Evolutionary conservation across 306 rosid species (phyloP), one percentile per base, ranked within the genome.

Genomic region (Rosa rugosa): DNA sequence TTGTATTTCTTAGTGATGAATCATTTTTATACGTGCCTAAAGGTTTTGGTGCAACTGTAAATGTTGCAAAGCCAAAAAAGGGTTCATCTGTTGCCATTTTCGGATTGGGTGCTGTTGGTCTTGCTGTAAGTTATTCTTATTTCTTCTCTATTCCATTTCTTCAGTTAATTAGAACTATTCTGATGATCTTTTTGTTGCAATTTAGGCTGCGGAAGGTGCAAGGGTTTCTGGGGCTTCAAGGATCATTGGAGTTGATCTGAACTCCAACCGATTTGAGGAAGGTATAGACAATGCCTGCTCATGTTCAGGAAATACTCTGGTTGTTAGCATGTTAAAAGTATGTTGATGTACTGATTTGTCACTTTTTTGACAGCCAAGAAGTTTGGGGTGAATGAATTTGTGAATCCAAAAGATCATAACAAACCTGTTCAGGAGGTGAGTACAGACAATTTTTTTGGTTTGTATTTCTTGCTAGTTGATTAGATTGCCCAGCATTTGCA

Each of bases 51-150:
- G 98, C 98, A 14, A 87, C 97, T 66, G 4, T 94, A 68, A 94
- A 94, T 79, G 98, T 94, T 75, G 98, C 98, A 38, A 94, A 89
- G 72, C 98, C 98, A 0, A 86, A 88, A 51, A 88, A 88, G 12
- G 97, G 97, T n/a, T 85, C 90, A 41, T 81, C 96, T 46, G 93
- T 94, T 73, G 98, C 97, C 23, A 57, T 94, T 53, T 94, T 94
- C 38, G 97, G 98, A 68, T 85, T 92, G 49, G 98, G 98, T 22
- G 98, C 97, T 59, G 97, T 94, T 74, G 98, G 98, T 42, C 97
- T 94, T 71, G 92, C 97, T 40, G 98, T 92, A 84, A 88, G 97
- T 78, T 75, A 9, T 49, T 18, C 77, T 40, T 47, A 8, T 69
- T 27, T 13, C 16, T 20, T 40, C 49, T 73, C 6, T 10, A 38